Conservation (phyloP, 805 yeast genomes). For the Saccharomycopsis sp. region DNA sequence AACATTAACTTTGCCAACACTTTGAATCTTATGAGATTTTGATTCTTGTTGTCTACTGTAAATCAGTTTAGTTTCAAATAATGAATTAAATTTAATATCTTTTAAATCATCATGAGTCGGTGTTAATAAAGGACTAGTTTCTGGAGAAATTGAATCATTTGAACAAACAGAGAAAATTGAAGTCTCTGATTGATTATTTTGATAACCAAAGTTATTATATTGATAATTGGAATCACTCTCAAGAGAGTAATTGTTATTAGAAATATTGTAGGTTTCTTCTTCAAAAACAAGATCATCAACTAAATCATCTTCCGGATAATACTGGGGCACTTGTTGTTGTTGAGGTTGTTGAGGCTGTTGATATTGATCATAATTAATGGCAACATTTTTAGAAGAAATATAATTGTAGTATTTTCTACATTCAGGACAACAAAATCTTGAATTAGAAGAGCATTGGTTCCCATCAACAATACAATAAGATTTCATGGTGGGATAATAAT, state of each 20-base stretch:
- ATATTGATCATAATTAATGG: no score
- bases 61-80: no score
- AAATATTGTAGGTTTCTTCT: slow-evolving; percentile 15
- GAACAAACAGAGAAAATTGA: no score
- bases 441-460: slow-evolving; percentile 8
- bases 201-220: no score
- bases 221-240: no score
- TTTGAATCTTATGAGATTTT: no score
- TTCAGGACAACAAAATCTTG: slow-evolving; percentile 17
- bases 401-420: slow-evolving; percentile 15
- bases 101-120: not conserved
- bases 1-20: no score
- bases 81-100: not conserved
- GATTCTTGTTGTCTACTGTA: no score
- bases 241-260: no score
- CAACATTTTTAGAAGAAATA: slow-evolving; percentile 7
- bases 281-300: slow-evolving; percentile 16
- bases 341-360: not conserved
- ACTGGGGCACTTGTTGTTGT: not conserved
- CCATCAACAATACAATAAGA: slow-evolving; percentile 18
- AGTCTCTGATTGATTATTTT: no score
- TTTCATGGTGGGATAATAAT: no score
- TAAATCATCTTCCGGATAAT: slow-evolving; percentile 4
- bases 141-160: not conserved
- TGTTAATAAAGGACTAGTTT: not conserved